Percentiles rank a stretch among this genome's conserved stretches.
Conservation (phyloP, 1,284 basidiomycete species). For the Apiotrichum porosum region DNA sequence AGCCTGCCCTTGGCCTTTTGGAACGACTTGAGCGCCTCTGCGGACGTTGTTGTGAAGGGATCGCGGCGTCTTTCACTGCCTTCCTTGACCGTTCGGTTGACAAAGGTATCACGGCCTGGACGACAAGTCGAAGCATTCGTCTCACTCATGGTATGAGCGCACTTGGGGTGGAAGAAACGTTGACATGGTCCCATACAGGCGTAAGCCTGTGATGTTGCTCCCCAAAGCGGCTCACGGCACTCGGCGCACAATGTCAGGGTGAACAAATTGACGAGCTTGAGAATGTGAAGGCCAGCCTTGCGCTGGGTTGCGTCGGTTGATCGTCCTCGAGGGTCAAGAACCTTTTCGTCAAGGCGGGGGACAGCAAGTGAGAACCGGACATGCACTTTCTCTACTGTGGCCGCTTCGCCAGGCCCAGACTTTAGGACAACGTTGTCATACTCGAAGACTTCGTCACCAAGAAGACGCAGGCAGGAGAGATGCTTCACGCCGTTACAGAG, state of each 20-base stretch:
- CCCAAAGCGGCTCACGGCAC: constrained; percentile 69
- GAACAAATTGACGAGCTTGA: constrained; percentile 59
- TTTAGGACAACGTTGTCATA: constrained; percentile 24
- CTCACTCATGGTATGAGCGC: constrained; percentile 44
- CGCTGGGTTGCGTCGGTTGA: constrained; percentile 11
- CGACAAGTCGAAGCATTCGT: constrained; percentile 48
- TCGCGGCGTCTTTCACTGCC: constrained; percentile 20
- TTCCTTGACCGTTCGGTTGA: constrained; percentile 24
- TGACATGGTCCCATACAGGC: constrained; percentile 59
- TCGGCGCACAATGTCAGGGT: constrained; percentile 63
- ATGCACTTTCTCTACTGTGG: constrained; percentile 5
- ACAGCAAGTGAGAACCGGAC: constrained; percentile 29
- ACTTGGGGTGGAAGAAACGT: constrained; percentile 59
- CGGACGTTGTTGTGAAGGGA: constrained; percentile 56
- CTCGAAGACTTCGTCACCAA: constrained; percentile 15
- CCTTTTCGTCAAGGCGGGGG: constrained; percentile 24
- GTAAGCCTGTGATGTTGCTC: constrained; percentile 59
- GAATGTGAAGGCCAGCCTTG: constrained; percentile 28
- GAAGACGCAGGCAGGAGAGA: constrained; percentile 28
- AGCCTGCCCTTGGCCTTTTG: constrained; percentile 50
- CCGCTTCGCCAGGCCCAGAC: not conserved
- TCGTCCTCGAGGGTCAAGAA: constrained; percentile 12
- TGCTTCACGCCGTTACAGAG: constrained; percentile 32
- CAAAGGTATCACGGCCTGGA: constrained; percentile 39
- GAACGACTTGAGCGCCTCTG: constrained; percentile 56